Conservation (phyloP, 1,139 yeast species). For the Yamadazyma atlantica region DNA sequence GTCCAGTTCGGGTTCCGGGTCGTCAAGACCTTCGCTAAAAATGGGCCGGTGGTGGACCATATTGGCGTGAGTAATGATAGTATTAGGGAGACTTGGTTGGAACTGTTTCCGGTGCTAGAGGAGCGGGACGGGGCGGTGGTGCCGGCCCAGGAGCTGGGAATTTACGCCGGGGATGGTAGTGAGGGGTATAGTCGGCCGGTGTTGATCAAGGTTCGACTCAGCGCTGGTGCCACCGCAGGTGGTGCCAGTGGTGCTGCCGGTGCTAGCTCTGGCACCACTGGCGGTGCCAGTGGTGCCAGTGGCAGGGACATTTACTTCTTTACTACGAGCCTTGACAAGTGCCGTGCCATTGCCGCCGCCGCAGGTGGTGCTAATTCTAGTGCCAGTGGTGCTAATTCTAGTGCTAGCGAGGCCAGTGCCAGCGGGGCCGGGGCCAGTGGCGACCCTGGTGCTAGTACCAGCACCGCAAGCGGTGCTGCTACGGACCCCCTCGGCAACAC, state of each 20-base stretch:
- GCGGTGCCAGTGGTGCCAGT: too few species aligned
- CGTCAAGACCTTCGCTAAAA: conserved; percentile 53
- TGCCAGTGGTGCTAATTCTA: too few species aligned
- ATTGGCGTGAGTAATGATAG: conserved; percentile 66
- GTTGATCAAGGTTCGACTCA: conserved; percentile 58
- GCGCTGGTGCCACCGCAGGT: too few species aligned
- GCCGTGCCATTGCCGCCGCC: too few species aligned
- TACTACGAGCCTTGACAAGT: conserved; percentile 44
- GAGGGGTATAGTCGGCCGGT: conserved; percentile 30
- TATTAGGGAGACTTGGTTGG: conserved; percentile 67
- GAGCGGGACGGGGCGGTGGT: conserved; percentile 47
- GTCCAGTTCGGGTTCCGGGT: conserved; percentile 56
- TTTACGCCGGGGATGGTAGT: conserved; percentile 52
- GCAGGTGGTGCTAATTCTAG: too few species aligned
- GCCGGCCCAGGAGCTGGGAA: conserved; percentile 58
- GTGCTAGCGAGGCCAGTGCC: too few species aligned
- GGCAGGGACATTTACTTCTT: conserved; percentile 54
- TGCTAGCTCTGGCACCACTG: too few species aligned
- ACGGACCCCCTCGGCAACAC: conserved; percentile 17
- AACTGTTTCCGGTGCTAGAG: conserved; percentile 61
- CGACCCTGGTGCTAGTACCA: too few species aligned
- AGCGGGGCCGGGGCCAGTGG: too few species aligned
- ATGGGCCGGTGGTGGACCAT: conserved; percentile 29
- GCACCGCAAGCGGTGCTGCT: too few species aligned
- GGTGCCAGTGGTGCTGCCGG: too few species aligned